Evolutionary conservation across 2,329 filamentous ascomycete genomes (phyloP).

Genomic region (Chaetomium sp.): DNA sequence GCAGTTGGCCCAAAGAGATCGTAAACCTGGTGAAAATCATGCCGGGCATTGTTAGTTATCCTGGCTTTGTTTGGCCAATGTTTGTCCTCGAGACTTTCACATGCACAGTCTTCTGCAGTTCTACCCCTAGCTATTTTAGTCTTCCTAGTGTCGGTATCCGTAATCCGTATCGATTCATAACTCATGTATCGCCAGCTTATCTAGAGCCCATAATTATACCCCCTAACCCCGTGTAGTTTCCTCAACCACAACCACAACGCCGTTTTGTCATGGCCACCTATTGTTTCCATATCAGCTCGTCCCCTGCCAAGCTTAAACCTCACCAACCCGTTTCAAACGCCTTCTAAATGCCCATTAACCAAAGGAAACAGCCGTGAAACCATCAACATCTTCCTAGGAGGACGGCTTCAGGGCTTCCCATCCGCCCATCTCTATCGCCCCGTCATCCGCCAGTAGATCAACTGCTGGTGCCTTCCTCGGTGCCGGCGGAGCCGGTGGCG

Average conservation of each 20-base stretch:
- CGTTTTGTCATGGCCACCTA: not conserved
- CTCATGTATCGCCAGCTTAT: not conserved
- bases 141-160: too few species aligned
- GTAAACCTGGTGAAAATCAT: not conserved
- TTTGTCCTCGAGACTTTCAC: too few species aligned
- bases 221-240: not conserved
- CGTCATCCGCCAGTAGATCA: slow-evolving; percentile 51
- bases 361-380: not conserved
- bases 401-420: slow-evolving; percentile 61
- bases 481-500: slow-evolving; percentile 33
- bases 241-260: not conserved
- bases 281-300: not conserved
- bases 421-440: slow-evolving; percentile 49
- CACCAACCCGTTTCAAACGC: not conserved
- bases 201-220: not conserved
- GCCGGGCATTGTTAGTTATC: too few species aligned
- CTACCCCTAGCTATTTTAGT: too few species aligned
- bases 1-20: not conserved
- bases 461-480: slow-evolving; percentile 43
- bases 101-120: too few species aligned
- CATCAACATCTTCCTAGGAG: slow-evolving; percentile 15
- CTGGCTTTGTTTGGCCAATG: too few species aligned
- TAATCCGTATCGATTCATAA: not conserved
- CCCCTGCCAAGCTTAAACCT: not conserved
- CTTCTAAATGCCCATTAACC: not conserved